Evolutionary conservation across 1,284 basidiomycete species (phyloP).

Genomic region (Inonotus hispidus): DNA sequence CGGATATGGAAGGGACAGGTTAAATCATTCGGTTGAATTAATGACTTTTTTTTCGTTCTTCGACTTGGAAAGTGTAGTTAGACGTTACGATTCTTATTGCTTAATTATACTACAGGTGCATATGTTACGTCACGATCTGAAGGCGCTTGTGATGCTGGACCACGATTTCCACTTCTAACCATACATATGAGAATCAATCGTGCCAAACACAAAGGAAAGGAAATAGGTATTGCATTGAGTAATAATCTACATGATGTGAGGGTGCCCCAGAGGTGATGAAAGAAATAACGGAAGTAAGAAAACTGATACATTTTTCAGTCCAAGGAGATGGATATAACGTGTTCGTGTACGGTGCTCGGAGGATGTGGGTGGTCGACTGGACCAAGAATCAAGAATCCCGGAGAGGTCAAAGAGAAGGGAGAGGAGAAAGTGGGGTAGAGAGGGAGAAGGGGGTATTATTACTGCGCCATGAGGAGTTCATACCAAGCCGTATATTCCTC

Average conservation of each 20-base stretch:
- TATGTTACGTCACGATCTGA: too few relatives aligned
- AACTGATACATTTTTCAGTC: neutral
- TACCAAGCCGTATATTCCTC: conserved; percentile 80
- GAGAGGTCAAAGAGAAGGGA: neutral
- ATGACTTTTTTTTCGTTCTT: too few relatives aligned
- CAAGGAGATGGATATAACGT: too few relatives aligned
- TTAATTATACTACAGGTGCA: too few relatives aligned
- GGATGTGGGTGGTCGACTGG: too few relatives aligned
- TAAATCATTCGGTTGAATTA: neutral
- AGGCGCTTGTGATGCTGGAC: too few relatives aligned
- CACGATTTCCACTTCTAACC: too few relatives aligned
- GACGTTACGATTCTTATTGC: too few relatives aligned
- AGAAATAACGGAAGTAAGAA: neutral
- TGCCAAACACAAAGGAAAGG: neutral
- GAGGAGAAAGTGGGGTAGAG: neutral
- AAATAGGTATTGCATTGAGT: neutral
- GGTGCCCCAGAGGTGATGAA: neutral
- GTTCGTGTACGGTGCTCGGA: too few relatives aligned
- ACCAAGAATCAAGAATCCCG: neutral
- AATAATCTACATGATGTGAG: neutral
- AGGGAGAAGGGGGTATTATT: neutral
- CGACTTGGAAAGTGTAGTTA: too few relatives aligned
- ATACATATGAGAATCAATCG: too few relatives aligned
- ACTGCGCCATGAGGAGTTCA: conserved; percentile 47
- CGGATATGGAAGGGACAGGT: neutral